phyloP scores from a whole-genome alignment of 78 protist genomes.

The Planoprotostelium fungivorum region DNA sequence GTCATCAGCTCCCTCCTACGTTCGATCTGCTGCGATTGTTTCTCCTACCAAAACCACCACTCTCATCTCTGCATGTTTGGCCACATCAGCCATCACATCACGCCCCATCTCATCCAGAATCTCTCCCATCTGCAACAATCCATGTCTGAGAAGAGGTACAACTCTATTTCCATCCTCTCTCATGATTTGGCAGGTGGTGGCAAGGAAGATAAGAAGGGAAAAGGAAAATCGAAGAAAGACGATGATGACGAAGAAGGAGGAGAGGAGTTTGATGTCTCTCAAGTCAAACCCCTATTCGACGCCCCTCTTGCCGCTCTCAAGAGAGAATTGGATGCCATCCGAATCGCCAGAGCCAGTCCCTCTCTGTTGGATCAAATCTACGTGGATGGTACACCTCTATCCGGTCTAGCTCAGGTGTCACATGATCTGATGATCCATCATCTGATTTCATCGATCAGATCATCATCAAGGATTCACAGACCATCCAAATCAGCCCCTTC shows the following conservation, averaged over 20 bases:
- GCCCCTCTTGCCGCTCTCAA: not conserved
- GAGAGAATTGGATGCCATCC: not conserved
- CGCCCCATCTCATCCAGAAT: too few relatives aligned
- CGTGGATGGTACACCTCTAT: not conserved
- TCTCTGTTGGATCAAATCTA: not conserved
- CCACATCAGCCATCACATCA: too few relatives aligned
- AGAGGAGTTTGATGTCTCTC: not conserved
- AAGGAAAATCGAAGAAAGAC: not conserved
- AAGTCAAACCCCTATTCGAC: not conserved
- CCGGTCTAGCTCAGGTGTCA: not conserved
- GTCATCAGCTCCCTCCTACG: too few relatives aligned
- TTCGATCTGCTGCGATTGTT: too few relatives aligned
- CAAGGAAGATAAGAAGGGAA: not conserved
- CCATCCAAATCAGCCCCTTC: not conserved
- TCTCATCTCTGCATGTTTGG: too few relatives aligned
- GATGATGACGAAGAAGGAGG: not conserved
- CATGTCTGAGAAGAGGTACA: too few relatives aligned
- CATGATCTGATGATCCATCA: not conserved
- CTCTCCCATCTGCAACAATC: too few relatives aligned
- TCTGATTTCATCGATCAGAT: not conserved
- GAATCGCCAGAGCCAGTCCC: slow-evolving; percentile 1
- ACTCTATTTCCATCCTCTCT: too few relatives aligned
- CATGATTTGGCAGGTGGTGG: not conserved
- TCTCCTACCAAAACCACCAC: too few relatives aligned
- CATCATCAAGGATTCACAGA: not conserved